Evolutionary conservation across 2,329 filamentous ascomycete species (phyloP).

Genomic region (Penicillium griseofulvum): DNA sequence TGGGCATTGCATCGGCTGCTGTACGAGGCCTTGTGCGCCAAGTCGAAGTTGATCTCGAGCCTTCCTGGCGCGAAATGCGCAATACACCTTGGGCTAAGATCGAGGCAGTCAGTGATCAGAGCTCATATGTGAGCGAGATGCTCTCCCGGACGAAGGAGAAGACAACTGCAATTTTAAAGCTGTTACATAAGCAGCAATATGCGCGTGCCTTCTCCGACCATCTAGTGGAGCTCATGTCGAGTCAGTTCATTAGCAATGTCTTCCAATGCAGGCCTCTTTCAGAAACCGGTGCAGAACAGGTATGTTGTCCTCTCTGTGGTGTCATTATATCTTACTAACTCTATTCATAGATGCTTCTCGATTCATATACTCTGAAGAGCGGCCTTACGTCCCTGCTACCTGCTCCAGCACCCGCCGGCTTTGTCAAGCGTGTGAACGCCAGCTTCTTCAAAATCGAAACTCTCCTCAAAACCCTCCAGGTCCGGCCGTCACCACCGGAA

Average conservation of each 20-base stretch:
- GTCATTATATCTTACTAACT: neutral
- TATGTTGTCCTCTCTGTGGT: constrained; percentile 34
- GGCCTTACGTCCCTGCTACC: constrained; percentile 50
- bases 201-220: constrained; percentile 93
- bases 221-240: constrained; percentile 82
- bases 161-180: constrained; percentile 69
- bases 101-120: constrained; percentile 90
- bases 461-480: constrained; percentile 93
- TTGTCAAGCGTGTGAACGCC: constrained; percentile 80
- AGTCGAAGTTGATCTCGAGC: constrained; percentile 78
- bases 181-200: constrained; percentile 88
- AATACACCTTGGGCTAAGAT: constrained; percentile 94
- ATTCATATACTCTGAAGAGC: constrained; percentile 71
- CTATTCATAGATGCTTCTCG: constrained; percentile 74
- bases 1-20: constrained; percentile 87
- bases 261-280: constrained; percentile 88
- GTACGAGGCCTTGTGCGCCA: constrained; percentile 80
- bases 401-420: constrained; percentile 62
- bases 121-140: constrained; percentile 82
- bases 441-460: constrained; percentile 86
- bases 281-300: constrained; percentile 90
- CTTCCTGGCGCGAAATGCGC: constrained; percentile 93
- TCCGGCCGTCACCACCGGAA: constrained; percentile 85
- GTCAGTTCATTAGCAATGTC: constrained; percentile 75
- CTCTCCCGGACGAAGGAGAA: constrained; percentile 69